Base-by-base conservation (phyloP, 306 rosid genomes). In the Prunus persica region DNA sequence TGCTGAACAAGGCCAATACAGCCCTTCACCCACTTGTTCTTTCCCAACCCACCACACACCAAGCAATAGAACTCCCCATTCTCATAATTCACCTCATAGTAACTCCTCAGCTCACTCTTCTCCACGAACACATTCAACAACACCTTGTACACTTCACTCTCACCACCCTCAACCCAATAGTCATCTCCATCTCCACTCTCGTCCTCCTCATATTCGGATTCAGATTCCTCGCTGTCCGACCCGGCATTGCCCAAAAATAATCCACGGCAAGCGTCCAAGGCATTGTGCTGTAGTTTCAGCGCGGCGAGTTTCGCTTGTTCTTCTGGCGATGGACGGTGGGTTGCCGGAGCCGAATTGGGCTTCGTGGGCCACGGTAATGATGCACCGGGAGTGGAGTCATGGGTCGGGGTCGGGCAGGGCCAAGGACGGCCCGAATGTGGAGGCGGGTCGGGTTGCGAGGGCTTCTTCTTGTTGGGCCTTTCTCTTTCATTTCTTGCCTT, bases 61-160 rank as follows among this genome's bases (percentile, higher is more conserved):
- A 93, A 80, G 74, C 97, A 93, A 77, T 67, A 84, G 49, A 88
- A 93, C 66, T 83, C 84, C 67, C 97, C 94, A 10, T 62, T 47
- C 68, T 69, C 84, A 52, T 34, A 61, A 76, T 84, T 84, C 82
- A 75, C 84, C 71, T 90, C 87, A 5, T 88, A 93, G 34, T 86
- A 86, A 46, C 38, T 84, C 84, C 91, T 87, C 82, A 93, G 57
- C 54, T 81, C 88, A 45, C 5, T 72, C 63, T 85, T 81, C 81
- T 90, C 89, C 62, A 61, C 51, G 54, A 90, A 87, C 73, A 93
- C 6, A 62, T 69, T 85, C 47, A 80, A 65, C 72, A 90, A 83
- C 74, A 89, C 79, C 71, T 73, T 75, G 5, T 71, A 90, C 81
- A 79, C 87, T 14, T 24, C 87, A 38, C 58, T 32, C 19, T 62